Evolutionary conservation across 164 flowering plant species (phyloP).

Genomic region (Taxillus chinensis): DNA sequence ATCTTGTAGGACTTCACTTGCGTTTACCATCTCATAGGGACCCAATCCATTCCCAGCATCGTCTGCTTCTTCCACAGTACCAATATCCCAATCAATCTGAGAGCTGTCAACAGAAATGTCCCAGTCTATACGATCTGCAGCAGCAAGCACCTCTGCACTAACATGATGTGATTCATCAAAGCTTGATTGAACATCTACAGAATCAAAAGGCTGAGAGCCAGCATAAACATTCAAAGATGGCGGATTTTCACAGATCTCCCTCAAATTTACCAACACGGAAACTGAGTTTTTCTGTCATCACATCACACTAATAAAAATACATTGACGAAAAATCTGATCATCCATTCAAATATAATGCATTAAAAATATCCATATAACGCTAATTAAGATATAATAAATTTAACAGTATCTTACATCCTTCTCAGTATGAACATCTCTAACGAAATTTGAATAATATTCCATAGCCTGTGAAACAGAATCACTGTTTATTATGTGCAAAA

Average conservation of each 20-base stretch:
- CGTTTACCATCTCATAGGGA: conserved; percentile 73
- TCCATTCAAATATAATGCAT: not conserved
- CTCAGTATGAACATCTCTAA: conserved; percentile 74
- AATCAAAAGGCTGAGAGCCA: conserved; percentile 37
- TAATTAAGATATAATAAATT: not conserved
- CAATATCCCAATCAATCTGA: conserved; percentile 93
- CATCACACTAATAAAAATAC: conserved; percentile 1
- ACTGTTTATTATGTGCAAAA: conserved; percentile 60
- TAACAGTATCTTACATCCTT: conserved; percentile 47
- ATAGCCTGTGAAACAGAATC: conserved; percentile 60
- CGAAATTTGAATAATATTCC: conserved; percentile 76
- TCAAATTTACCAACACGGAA: conserved; percentile 48
- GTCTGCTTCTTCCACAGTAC: conserved; percentile 55
- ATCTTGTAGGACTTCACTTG: conserved; percentile 40
- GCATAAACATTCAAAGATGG: conserved; percentile 60
- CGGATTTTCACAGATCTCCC: conserved; percentile 50
- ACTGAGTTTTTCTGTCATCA: conserved; percentile 45
- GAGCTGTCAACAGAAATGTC: conserved; percentile 69
- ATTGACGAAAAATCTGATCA: not conserved
- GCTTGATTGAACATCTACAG: conserved; percentile 23
- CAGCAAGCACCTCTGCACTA: conserved; percentile 19
- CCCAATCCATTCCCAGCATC: conserved; percentile 67
- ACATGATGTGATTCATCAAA: conserved; percentile 16
- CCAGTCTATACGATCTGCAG: conserved; percentile 69
- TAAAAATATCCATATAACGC: not conserved